Conservation (phyloP, 1,139 yeast genomes). For the Wickerhamomyces sp. region DNA sequence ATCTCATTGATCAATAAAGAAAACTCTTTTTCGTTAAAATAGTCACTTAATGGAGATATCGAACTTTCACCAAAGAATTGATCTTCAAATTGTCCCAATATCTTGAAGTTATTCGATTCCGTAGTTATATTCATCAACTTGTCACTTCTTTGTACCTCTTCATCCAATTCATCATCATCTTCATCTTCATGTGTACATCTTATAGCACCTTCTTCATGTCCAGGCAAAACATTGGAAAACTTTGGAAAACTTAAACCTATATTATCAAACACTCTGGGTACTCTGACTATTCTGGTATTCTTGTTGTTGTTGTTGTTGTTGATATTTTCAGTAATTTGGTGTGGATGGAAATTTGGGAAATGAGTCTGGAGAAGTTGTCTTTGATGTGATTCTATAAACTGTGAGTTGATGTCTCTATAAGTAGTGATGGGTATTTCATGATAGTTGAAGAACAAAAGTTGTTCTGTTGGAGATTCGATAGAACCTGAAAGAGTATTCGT, state of each 20-base stretch:
- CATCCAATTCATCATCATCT: not conserved
- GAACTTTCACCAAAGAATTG: conserved; percentile 49
- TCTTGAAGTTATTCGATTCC: not conserved
- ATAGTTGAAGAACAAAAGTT: conserved; percentile 53
- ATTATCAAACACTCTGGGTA: conserved; percentile 48
- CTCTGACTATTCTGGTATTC: conserved; percentile 53
- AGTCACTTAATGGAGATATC: conserved; percentile 46
- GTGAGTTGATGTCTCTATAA: conserved; percentile 25
- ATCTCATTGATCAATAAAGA: conserved; percentile 36
- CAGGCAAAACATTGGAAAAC: conserved; percentile 56
- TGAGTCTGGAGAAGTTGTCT: conserved; percentile 49
- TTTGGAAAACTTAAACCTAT: conserved; percentile 40
- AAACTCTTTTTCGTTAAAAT: conserved; percentile 35
- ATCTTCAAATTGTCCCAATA: conserved; percentile 38
- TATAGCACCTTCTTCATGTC: conserved; percentile 62
- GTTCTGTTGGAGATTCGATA: too few relatives aligned
- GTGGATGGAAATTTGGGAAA: conserved; percentile 59
- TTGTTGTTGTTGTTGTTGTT: conserved; percentile 29
- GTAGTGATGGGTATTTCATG: conserved; percentile 46
- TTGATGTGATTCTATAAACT: conserved; percentile 17
- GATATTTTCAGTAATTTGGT: too few relatives aligned
- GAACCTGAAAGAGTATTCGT: too few relatives aligned
- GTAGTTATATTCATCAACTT: not conserved
- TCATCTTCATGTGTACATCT: too few relatives aligned
- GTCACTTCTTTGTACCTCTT: not conserved